phyloP scores from a whole-genome alignment of 2,329 filamentous ascomycete species.

The Sclerotinia spermophila region DNA sequence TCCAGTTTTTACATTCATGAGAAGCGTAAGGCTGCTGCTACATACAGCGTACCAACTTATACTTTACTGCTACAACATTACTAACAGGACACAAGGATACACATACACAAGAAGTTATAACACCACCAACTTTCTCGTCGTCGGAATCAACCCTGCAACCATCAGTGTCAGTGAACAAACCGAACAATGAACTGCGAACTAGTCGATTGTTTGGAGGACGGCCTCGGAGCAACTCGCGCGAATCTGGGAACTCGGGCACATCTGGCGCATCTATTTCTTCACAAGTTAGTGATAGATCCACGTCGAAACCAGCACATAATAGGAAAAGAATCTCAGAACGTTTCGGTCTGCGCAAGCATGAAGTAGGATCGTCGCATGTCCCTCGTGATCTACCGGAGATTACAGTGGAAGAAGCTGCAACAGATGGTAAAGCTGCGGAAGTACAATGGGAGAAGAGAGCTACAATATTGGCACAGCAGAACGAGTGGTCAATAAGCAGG shows the following conservation, averaged over 20 bases:
- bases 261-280: slow-evolving; percentile 25
- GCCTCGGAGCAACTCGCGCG: slow-evolving; percentile 44
- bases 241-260: slow-evolving; percentile 41
- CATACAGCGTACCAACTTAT: neutral
- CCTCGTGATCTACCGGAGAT: slow-evolving; percentile 79
- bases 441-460: slow-evolving; percentile 89
- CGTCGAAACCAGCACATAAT: slow-evolving; percentile 14
- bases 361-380: slow-evolving; percentile 66
- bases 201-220: slow-evolving; percentile 38
- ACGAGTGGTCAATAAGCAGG: slow-evolving; percentile 43
- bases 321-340: slow-evolving; percentile 59
- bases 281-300: slow-evolving; percentile 19
- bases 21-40: slow-evolving; percentile 49
- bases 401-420: slow-evolving; percentile 40
- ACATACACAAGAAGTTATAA: slow-evolving; percentile 71
- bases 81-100: slow-evolving; percentile 54
- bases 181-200: slow-evolving; percentile 31
- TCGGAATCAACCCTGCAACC: slow-evolving; percentile 37
- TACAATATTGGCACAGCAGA: slow-evolving; percentile 74
- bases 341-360: slow-evolving; percentile 61
- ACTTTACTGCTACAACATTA: slow-evolving; percentile 9
- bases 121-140: slow-evolving; percentile 54
- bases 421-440: slow-evolving; percentile 51
- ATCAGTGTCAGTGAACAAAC: slow-evolving; percentile 18
- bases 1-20: slow-evolving; percentile 71